Percentiles rank a stretch among this genome's conserved stretches.
phyloP scores from a whole-genome alignment of 2,329 filamentous ascomycete genomes.

The Cladosporium oxysporum region DNA sequence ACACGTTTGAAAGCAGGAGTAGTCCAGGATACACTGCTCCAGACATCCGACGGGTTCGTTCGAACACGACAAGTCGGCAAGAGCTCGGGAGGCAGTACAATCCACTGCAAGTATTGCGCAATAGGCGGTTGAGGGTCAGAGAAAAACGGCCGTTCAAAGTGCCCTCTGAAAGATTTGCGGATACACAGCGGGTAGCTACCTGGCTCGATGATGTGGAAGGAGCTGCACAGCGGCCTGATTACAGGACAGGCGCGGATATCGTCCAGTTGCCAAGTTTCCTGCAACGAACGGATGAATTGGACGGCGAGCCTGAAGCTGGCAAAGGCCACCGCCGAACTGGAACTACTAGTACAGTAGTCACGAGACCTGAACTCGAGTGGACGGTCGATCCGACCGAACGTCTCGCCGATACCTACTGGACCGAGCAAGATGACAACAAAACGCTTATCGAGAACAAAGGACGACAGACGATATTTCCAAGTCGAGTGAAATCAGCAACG shows the following conservation, averaged over 20 bases:
- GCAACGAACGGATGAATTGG: conserved; percentile 27
- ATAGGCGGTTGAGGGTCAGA: conserved; percentile 79
- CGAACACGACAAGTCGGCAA: conserved; percentile 33
- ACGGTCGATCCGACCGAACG: conserved; percentile 78
- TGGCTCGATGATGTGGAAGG: conserved; percentile 74
- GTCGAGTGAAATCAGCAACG: conserved; percentile 25
- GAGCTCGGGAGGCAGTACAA: conserved; percentile 76
- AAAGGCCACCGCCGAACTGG: conserved; percentile 40
- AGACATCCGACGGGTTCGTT: conserved; percentile 41
- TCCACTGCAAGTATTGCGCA: conserved; percentile 88
- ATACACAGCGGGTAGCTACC: conserved; percentile 67
- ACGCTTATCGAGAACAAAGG: conserved; percentile 76
- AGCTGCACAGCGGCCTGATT: conserved; percentile 42
- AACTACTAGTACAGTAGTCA: conserved; percentile 57
- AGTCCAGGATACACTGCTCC: conserved; percentile 45
- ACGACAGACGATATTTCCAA: conserved; percentile 70
- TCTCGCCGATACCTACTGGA: conserved; percentile 87
- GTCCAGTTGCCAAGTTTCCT: conserved; percentile 32
- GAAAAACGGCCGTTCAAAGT: conserved; percentile 75
- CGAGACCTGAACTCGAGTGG: conserved; percentile 82
- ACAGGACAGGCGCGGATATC: conserved; percentile 40
- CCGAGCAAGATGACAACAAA: conserved; percentile 81
- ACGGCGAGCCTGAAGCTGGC: conserved; percentile 23
- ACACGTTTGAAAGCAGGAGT: conserved; percentile 41
- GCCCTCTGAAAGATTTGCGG: conserved; percentile 73